A percentile compares a stretch with the other conserved stretches of the same genome.
Conservation (phyloP, 768 basidiomycete genomes). For the Phlebiopsis gigantea region DNA sequence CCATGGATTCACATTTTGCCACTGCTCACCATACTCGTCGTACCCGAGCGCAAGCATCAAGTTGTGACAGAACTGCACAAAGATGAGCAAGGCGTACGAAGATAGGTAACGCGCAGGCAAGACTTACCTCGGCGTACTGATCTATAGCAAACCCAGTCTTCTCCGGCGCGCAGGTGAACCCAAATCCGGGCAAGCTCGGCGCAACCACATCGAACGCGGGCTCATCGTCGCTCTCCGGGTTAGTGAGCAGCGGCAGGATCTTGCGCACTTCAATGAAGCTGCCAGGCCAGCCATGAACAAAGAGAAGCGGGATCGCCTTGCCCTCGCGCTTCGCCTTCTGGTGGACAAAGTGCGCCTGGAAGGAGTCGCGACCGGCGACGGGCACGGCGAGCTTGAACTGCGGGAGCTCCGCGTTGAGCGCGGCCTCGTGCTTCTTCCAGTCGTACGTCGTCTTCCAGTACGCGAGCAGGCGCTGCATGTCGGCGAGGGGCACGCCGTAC, state of each 20-base stretch:
- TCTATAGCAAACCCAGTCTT: slow-evolving; percentile 42
- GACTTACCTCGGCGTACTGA: slow-evolving; percentile 52
- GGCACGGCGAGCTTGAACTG: slow-evolving; percentile 50
- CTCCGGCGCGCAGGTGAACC: slow-evolving; percentile 53
- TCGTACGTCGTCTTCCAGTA: slow-evolving; percentile 51
- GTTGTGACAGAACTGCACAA: slow-evolving; percentile 15
- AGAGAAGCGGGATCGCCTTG: slow-evolving; percentile 52
- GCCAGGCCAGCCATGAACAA: slow-evolving; percentile 66
- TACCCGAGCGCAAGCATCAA: slow-evolving; percentile 21
- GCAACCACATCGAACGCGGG: slow-evolving; percentile 64
- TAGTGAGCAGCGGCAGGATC: slow-evolving; percentile 48
- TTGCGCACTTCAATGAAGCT: slow-evolving; percentile 53
- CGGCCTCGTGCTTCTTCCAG: slow-evolving; percentile 49
- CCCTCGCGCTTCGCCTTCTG: slow-evolving; percentile 34
- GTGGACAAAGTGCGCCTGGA: slow-evolving; percentile 58
- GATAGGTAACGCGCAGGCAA: background rate
- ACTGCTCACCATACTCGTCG: slow-evolving; percentile 19
- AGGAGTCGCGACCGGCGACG: slow-evolving; percentile 39
- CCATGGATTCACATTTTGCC: background rate
- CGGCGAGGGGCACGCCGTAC: slow-evolving; percentile 36
- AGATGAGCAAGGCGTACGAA: background rate
- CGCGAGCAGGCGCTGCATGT: slow-evolving; percentile 41
- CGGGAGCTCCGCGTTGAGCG: slow-evolving; percentile 45
- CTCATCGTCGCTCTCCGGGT: slow-evolving; percentile 25
- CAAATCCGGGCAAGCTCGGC: slow-evolving; percentile 53